Base-by-base conservation (phyloP, 2,329 filamentous ascomycete species). In the Colletotrichum lini region DNA sequence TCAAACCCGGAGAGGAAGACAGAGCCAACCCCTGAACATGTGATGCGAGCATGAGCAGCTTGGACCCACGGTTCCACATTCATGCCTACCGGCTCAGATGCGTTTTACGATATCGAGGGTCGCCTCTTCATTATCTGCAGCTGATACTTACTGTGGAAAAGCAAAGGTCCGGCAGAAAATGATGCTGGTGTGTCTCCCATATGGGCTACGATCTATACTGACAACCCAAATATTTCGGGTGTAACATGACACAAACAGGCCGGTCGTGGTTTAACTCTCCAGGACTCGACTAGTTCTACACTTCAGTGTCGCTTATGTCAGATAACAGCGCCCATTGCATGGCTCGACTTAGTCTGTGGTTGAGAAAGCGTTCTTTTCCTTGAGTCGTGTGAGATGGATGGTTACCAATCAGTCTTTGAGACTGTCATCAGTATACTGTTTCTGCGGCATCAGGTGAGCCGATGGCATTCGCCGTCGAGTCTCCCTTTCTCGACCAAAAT, bases 91-190 rank as follows among this genome's bases (percentile, higher is more conserved):
- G 23, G 35, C 21, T 44, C 12, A 15, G 13, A 35, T 21, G n/a
- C 21, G 35, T 18, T 35, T 42, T 6, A n/a, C 73, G 15, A 87
- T 79, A 76, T 87, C 80, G 45, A 40, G 7, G 9, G n/a, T n/a
- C 15, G 44, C 38, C 4, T 18, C 21, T 15, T 4, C 26, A n/a
- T 56, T 18, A 13, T 18, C 15, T 18, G 21, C 16, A 15, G 13
- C 23, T 53, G 16, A 9, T 42, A 15, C n/a, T 57, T 6, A n/a
- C 23, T 42, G n/a, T 4, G 53, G n/a, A 21, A 35, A 10, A 23
- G 53, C 35, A 35, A 40, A n/a, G 30, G 16, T 10, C 7, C n/a
- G 18, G n/a, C 12, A 21, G n/a, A 23, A 40, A 6, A 21, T 8
- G 35, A 8, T 56, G 10, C 15, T 15, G 53, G 9, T 16, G 12